phyloP scores from a whole-genome alignment of 176 grass and related monocot genomes.

The Triticum urartu region DNA sequence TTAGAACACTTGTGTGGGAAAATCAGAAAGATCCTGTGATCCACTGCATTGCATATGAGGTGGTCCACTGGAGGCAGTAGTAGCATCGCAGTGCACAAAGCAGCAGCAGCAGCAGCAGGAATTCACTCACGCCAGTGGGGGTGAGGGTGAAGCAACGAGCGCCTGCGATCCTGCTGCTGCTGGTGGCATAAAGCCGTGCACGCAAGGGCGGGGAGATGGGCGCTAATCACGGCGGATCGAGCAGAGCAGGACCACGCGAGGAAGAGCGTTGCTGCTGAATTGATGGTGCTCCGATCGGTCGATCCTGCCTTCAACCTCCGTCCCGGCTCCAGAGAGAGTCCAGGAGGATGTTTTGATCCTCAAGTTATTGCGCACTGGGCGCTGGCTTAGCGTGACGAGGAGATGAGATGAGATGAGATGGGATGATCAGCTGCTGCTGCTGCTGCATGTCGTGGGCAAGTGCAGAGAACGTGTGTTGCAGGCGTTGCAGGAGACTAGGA shows the following conservation, averaged over 20 bases:
- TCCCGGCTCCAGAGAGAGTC: not conserved
- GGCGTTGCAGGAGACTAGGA: not conserved
- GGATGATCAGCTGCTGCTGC: not conserved
- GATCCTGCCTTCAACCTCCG: not conserved
- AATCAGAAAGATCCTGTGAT: conserved; percentile 30
- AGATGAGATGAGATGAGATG: too few relatives aligned
- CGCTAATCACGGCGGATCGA: not conserved
- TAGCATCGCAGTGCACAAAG: not conserved
- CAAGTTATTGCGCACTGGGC: not conserved
- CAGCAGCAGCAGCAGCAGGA: not conserved
- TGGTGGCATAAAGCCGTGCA: not conserved
- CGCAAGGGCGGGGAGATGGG: not conserved
- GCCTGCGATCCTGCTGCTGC: not conserved
- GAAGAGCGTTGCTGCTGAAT: not conserved
- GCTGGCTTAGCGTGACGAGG: too few relatives aligned
- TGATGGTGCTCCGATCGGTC: not conserved
- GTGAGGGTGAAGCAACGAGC: conserved; percentile 10
- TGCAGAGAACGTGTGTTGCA: not conserved
- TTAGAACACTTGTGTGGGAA: not conserved
- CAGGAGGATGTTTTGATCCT: not conserved
- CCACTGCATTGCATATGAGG: too few relatives aligned
- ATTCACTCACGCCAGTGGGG: not conserved
- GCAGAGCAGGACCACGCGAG: not conserved
- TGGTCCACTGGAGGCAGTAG: not conserved
- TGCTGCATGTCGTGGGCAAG: not conserved